Evolutionary conservation across 2,329 filamentous ascomycete species (phyloP).

Genomic region (Epichloe hybrida): DNA sequence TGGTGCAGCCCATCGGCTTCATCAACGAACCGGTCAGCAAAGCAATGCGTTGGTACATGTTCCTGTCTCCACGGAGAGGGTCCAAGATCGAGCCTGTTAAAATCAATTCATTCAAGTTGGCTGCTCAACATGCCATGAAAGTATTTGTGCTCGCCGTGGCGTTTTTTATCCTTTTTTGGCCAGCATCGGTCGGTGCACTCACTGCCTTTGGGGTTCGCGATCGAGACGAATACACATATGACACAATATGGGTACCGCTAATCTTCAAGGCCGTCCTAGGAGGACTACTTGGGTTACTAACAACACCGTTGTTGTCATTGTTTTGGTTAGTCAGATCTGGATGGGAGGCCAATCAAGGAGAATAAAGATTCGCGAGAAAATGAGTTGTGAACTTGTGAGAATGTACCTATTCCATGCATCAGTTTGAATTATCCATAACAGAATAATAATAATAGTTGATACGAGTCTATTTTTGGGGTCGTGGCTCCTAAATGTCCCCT

Average conservation of each 20-base stretch:
- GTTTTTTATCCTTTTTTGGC: constrained; percentile 33
- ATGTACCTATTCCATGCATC: not conserved
- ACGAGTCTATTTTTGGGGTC: not conserved
- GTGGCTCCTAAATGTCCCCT: not conserved
- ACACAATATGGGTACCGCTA: constrained; percentile 30
- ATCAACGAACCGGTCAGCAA: constrained; percentile 20
- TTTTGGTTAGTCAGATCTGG: constrained; percentile 39
- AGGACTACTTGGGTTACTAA: constrained; percentile 30
- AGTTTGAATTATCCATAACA: not conserved
- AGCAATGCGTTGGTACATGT: constrained; percentile 30
- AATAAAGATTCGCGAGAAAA: not conserved
- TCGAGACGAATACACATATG: constrained; percentile 30
- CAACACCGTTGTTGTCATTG: constrained; percentile 32
- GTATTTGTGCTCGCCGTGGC: constrained; percentile 17
- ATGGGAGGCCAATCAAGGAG: constrained; percentile 19
- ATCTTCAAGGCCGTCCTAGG: constrained; percentile 37
- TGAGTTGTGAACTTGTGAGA: not conserved
- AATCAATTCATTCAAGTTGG: not conserved
- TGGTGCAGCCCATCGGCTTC: constrained; percentile 34
- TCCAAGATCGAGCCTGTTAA: not conserved
- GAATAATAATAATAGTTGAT: not conserved
- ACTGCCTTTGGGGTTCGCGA: constrained; percentile 21
- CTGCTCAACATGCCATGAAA: constrained; percentile 18
- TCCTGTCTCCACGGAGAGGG: constrained; percentile 15
- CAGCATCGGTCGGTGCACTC: constrained; percentile 28